phyloP scores from a whole-genome alignment of 352 stramenopile species.

The Sclerospora graminicola region DNA sequence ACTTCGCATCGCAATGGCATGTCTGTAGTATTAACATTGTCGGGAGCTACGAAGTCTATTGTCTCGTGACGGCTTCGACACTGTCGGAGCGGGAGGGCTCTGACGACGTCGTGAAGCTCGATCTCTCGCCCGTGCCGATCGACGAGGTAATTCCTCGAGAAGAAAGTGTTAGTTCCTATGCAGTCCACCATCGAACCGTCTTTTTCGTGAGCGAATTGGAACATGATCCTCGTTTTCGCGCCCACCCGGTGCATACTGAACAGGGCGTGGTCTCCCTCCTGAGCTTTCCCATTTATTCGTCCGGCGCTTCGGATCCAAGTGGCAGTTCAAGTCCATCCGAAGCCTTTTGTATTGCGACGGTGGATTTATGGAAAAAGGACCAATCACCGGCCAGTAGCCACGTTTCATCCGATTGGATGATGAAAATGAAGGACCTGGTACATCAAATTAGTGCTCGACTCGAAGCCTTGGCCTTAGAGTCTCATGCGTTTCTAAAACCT shows the following conservation, averaged over 20 bases:
- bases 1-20: slow-evolving; percentile 54
- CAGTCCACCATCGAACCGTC: slow-evolving; percentile 43
- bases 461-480: slow-evolving; percentile 37
- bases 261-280: slow-evolving; percentile 45
- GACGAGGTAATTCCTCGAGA: slow-evolving; percentile 50
- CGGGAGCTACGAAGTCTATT: slow-evolving; percentile 47
- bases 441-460: slow-evolving; percentile 33
- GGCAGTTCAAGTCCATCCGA: slow-evolving; percentile 4
- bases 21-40: slow-evolving; percentile 64
- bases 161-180: slow-evolving; percentile 60
- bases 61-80: slow-evolving; percentile 41
- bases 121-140: slow-evolving; percentile 30
- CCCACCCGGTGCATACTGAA: slow-evolving; percentile 56
- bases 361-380: slow-evolving; percentile 58
- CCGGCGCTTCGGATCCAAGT: slow-evolving; percentile 8
- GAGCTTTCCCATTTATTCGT: slow-evolving; percentile 61
- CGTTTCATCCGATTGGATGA: slow-evolving; percentile 53
- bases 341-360: slow-evolving; percentile 45
- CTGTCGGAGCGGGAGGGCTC: slow-evolving; percentile 20
- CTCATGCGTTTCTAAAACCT: slow-evolving; percentile 27
- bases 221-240: slow-evolving; percentile 51
- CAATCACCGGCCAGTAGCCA: slow-evolving; percentile 41
- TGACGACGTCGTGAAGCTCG: slow-evolving; percentile 16
- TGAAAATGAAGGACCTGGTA: slow-evolving; percentile 23
- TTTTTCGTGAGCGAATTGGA: slow-evolving; percentile 63